Conservation (phyloP, 2,329 filamentous ascomycete genomes). For the Penicillium sclerotigenum region DNA sequence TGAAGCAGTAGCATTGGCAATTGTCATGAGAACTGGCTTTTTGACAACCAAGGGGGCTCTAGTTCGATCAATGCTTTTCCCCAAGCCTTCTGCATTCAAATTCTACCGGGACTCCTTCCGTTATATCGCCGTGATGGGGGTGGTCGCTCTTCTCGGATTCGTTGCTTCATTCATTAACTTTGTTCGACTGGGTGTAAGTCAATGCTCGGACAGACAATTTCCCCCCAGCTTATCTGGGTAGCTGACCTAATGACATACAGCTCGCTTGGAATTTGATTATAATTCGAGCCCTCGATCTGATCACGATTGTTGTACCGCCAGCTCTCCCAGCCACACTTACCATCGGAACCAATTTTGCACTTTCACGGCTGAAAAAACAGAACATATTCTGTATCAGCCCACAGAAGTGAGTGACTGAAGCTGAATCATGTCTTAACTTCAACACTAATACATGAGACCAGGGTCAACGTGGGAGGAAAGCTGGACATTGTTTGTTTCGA, state of each 20-base stretch:
- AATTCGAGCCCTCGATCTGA: slow-evolving; percentile 85
- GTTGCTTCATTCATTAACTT: slow-evolving; percentile 92
- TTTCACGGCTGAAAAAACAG: slow-evolving; percentile 79
- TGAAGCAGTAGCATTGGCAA: slow-evolving; percentile 84
- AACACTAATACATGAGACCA: slow-evolving; percentile 18
- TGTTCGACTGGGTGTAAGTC: slow-evolving; percentile 64
- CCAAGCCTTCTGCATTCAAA: slow-evolving; percentile 96
- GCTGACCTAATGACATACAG: slow-evolving; percentile 30
- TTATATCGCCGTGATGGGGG: slow-evolving; percentile 94
- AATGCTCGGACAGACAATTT: background rate
- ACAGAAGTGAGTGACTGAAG: slow-evolving; percentile 52
- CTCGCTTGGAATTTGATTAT: slow-evolving; percentile 88
- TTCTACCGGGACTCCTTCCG: slow-evolving; percentile 97
- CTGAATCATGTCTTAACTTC: background rate
- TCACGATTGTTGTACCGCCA: slow-evolving; percentile 95
- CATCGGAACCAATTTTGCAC: slow-evolving; percentile 93
- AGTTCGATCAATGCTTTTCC: slow-evolving; percentile 96
- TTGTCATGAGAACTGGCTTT: slow-evolving; percentile 92
- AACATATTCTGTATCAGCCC: slow-evolving; percentile 97
- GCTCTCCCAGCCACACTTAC: slow-evolving; percentile 91
- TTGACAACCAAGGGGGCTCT: slow-evolving; percentile 96
- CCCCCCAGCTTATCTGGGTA: background rate
- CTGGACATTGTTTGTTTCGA: slow-evolving; percentile 96
- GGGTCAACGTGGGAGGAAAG: slow-evolving; percentile 95
- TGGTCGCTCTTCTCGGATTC: slow-evolving; percentile 82